These are phyloP conservation scores for Phytophthora macrochlamydospora DNA, from an alignment of 352 stramenopile species.

Conservation along the genomic window DNA sequence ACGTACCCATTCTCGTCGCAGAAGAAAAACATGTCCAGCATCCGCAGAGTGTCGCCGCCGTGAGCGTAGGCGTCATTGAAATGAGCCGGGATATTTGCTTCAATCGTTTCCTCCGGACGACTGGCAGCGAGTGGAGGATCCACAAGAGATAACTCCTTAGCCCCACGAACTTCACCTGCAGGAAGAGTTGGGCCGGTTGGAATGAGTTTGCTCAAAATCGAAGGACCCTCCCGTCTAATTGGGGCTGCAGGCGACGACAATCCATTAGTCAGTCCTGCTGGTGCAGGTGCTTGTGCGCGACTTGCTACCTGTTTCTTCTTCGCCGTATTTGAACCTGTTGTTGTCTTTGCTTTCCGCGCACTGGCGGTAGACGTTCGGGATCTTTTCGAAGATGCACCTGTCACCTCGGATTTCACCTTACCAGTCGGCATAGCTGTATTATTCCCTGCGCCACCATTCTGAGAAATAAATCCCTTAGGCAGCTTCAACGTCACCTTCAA, in stretches of 20 bases:
- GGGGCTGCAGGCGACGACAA: background rate
- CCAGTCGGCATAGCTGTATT: constrained; percentile 8
- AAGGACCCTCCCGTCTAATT: constrained; percentile 10
- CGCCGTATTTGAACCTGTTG: constrained; percentile 15
- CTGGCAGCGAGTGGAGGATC: constrained; percentile 29
- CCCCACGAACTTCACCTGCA: constrained; percentile 60
- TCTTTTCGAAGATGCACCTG: constrained; percentile 47
- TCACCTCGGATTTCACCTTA: constrained; percentile 49
- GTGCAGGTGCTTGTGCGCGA: constrained; percentile 8
- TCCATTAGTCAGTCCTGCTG: background rate
- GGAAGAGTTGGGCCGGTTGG: constrained; percentile 62
- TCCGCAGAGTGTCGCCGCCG: constrained; percentile 70
- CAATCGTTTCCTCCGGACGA: constrained; percentile 55
- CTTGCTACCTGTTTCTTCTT: constrained; percentile 27
- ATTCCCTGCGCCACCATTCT: constrained; percentile 12
- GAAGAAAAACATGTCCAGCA: constrained; percentile 88
- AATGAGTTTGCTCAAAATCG: constrained; percentile 64
- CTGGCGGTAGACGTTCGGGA: constrained; percentile 27
- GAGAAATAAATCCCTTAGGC: constrained; percentile 52
- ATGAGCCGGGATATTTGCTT: constrained; percentile 60
- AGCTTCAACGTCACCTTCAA: constrained; percentile 69
- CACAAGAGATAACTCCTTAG: constrained; percentile 59
- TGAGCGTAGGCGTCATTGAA: constrained; percentile 76
- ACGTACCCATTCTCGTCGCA: constrained; percentile 84
- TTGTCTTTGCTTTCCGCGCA: constrained; percentile 20